phyloP scores from a whole-genome alignment of 495 filamentous ascomycete species.

The Pyronema omphalodes region DNA sequence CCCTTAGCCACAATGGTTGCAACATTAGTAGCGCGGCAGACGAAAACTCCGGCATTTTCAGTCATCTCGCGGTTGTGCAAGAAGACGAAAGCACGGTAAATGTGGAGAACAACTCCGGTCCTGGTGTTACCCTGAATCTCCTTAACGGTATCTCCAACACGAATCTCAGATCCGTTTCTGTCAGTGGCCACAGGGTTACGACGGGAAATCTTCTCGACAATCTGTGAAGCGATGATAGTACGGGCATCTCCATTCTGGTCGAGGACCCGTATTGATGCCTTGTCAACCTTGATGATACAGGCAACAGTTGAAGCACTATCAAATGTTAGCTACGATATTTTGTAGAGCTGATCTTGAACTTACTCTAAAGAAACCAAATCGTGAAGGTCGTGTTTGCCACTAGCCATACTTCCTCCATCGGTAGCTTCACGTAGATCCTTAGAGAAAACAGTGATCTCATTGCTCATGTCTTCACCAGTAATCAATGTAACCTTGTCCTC shows the following conservation, averaged over 20 bases:
- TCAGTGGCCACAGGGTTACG: conserved; percentile 79
- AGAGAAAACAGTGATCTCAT: conserved; percentile 94
- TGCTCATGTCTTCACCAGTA: conserved; percentile 54
- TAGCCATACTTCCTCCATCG: conserved; percentile 64
- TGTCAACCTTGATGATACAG: conserved; percentile 85
- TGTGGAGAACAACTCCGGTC: conserved; percentile 75
- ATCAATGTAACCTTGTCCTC: conserved; percentile 82
- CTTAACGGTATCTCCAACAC: conserved; percentile 75
- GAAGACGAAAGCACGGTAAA: conserved; percentile 77
- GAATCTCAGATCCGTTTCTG: conserved; percentile 81
- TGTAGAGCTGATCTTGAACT: conserved; percentile 18
- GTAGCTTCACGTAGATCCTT: conserved; percentile 86
- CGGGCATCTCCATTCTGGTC: conserved; percentile 76
- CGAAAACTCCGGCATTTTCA: conserved; percentile 81
- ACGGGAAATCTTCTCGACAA: conserved; percentile 68
- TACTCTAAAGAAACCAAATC: conserved; percentile 89
- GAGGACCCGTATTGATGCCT: conserved; percentile 72
- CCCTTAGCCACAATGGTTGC: conserved; percentile 82
- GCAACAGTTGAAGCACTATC: conserved; percentile 64
- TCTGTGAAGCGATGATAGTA: conserved; percentile 71
- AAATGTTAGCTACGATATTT: not conserved
- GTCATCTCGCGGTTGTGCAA: conserved; percentile 62
- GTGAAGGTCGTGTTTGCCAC: conserved; percentile 73
- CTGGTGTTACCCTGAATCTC: conserved; percentile 72
- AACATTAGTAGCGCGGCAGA: conserved; percentile 69